Evolutionary conservation across 2,329 filamentous ascomycete species (phyloP), one percentile per base, ranked within the genome.

Genomic region (Bretziella fagacearum): DNA sequence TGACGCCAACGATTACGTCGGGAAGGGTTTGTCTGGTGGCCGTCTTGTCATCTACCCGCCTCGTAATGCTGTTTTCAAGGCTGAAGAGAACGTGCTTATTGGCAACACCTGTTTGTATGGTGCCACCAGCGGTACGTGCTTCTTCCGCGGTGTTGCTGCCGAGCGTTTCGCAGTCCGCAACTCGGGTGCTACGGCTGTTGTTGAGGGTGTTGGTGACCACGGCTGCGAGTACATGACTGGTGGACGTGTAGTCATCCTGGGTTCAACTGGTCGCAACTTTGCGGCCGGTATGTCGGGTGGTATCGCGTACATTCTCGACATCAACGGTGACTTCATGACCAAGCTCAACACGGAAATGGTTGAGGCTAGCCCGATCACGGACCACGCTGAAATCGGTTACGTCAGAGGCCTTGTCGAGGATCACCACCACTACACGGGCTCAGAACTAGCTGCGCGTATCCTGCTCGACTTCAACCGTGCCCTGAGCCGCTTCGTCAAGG

Each of bases 201-300:
- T 95, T 52, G 89, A 96, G 65, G 89, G 89, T 65, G 76, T 93
- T 54, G 89, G 89, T 70, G 89, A 96, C 63, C 89, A 96, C 62
- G 84, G 85, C 53, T 95, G 87, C 60, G 89, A 96, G 71, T 96
- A 96, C 74, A 96, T 96, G 89, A 95, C 89, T 58, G 89, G 89
- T 61, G 89, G 89, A 60, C 84, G 87, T 59, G 72, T 95, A 44
- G 68, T 96, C 53, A 74, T 93, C 58, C 73, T 96, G 41, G 89
- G 89, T 50, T 77, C 75, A 57, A 94, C 86, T 59, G 89, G 89
- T 39, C 87, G 89, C 56, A 96, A 96, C 71, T 96, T 96, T 59
- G 89, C 87, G 56, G 89, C 89, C 52, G 89, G 89, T 71, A 96
- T 96, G 89, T 95, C 87, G 58, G 89, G 89, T 59, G 89, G 89